A percentile compares a stretch with the other conserved stretches of the same genome.
Conservation (phyloP, 495 filamentous ascomycete species). For the Friedmanniomyces endolithicus region DNA sequence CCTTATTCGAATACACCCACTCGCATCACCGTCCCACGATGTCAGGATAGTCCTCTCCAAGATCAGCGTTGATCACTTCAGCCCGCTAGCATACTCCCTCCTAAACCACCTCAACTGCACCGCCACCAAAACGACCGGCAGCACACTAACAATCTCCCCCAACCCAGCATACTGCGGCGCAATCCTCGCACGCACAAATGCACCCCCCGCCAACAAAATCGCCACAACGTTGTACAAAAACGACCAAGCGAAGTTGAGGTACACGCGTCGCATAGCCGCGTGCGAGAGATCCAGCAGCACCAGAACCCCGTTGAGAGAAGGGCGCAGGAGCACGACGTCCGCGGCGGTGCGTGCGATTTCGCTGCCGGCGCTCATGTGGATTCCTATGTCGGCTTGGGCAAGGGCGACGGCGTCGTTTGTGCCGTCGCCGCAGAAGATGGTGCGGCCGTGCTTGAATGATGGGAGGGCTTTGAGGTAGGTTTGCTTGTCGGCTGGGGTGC, state of each 20-base stretch:
- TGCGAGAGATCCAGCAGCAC: conserved; percentile 47
- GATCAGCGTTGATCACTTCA: no score
- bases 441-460: conserved; percentile 22
- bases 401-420: conserved; percentile 72
- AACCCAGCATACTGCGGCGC: conserved; percentile 62
- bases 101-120: conserved; percentile 33
- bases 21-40: no score
- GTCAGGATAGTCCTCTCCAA: no score
- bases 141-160: conserved; percentile 64
- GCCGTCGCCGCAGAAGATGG: conserved; percentile 67
- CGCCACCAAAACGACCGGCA: conserved; percentile 57
- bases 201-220: conserved; percentile 56
- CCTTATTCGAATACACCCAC: no score
- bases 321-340: conserved; percentile 54
- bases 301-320: conserved; percentile 44
- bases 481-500: conserved; percentile 51
- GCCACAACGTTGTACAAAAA: conserved; percentile 64
- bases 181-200: conserved; percentile 52
- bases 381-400: conserved; percentile 57
- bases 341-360: conserved; percentile 58
- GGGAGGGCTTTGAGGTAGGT: conserved; percentile 42
- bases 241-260: conserved; percentile 64
- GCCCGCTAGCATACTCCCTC: no score
- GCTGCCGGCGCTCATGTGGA: conserved; percentile 50
- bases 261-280: conserved; percentile 43